phyloP scores from a whole-genome alignment of 805 yeast species.

The Suhomyces tanzawaensis region DNA sequence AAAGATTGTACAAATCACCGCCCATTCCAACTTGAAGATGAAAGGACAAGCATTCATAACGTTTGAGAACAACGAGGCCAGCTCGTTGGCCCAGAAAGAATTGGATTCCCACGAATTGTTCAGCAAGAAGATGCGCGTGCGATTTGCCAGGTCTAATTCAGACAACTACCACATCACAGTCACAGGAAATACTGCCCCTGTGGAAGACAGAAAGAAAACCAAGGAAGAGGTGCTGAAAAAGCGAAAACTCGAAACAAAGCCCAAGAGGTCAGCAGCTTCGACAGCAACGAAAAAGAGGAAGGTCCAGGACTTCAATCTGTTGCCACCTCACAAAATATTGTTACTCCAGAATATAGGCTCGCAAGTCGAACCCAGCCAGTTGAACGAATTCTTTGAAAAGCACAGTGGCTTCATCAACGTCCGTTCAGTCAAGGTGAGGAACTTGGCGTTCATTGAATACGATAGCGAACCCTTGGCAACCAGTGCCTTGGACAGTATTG shows the following conservation, averaged over 20 bases:
- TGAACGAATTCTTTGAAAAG: constrained; percentile 46
- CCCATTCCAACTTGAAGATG: constrained; percentile 60
- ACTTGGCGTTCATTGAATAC: constrained; percentile 81
- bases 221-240: constrained; percentile 13
- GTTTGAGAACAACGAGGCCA: constrained; percentile 40
- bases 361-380: constrained; percentile 10
- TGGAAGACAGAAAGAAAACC: constrained; percentile 20
- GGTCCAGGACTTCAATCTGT: constrained; percentile 19
- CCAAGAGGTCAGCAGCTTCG: constrained; percentile 16
- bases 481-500: constrained; percentile 18
- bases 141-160: constrained; percentile 43
- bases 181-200: constrained; percentile 16
- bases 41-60: constrained; percentile 84
- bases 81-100: constrained; percentile 45
- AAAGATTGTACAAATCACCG: constrained; percentile 47
- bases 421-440: constrained; percentile 62
- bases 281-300: constrained; percentile 6
- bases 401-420: constrained; percentile 64
- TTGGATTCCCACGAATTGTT: constrained; percentile 42
- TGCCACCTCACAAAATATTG: constrained; percentile 70
- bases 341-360: constrained; percentile 66
- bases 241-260: constrained; percentile 16
- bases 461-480: constrained; percentile 53
- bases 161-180: constrained; percentile 30
- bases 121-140: constrained; percentile 48